Evolutionary conservation across 129 eudicot species (phyloP).

Genomic region (Logfia minima): DNA sequence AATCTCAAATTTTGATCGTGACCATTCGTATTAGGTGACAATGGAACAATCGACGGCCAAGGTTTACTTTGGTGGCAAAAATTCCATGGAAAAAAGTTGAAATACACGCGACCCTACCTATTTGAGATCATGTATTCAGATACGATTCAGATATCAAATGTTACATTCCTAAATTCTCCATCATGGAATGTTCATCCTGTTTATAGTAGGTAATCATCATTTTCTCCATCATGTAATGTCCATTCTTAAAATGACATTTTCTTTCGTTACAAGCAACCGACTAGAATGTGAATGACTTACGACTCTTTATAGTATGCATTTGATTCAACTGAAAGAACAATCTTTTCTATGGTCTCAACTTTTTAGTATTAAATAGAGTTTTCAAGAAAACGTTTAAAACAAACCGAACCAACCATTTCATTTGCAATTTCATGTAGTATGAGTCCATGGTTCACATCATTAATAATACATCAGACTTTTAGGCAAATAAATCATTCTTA

Average conservation of each 20-base stretch:
- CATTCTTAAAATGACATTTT: neutral
- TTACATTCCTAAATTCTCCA: conserved; percentile 78
- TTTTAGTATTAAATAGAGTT: neutral
- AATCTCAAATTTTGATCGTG: neutral
- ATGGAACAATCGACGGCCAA: conserved; percentile 94
- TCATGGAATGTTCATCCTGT: conserved; percentile 93
- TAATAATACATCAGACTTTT: too few relatives aligned
- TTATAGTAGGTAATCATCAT: conserved; percentile 64
- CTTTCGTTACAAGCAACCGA: neutral
- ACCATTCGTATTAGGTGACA: conserved; percentile 49
- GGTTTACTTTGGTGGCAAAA: conserved; percentile 90
- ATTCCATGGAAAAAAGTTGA: conserved; percentile 60
- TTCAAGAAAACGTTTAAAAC: neutral
- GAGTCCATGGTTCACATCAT: too few relatives aligned
- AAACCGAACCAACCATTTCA: neutral
- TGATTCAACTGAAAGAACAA: neutral
- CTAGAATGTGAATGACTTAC: neutral
- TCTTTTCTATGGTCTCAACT: neutral
- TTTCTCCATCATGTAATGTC: neutral
- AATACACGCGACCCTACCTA: conserved; percentile 77
- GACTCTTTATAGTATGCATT: neutral
- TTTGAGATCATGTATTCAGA: conserved; percentile 81
- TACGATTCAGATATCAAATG: conserved; percentile 63
- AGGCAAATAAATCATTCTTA: too few relatives aligned
- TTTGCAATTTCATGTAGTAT: too few relatives aligned